Conservation (phyloP, 2,329 filamentous ascomycete genomes). For the Cordyceps tenuipes region DNA sequence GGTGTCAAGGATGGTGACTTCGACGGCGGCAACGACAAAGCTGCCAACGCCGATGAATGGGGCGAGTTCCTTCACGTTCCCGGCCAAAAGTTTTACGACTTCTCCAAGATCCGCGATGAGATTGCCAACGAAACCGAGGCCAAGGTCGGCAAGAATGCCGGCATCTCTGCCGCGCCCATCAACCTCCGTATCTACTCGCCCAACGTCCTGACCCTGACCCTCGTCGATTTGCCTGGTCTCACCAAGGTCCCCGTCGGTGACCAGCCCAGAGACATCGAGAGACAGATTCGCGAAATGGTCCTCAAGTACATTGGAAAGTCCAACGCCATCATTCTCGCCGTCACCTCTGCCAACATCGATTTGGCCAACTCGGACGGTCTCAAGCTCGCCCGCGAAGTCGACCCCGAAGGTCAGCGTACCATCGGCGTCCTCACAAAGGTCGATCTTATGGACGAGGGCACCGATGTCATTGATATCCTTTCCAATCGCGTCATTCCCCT, state of each 20-base stretch:
- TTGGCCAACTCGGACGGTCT: slow-evolving; percentile 96
- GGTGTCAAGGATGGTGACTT: slow-evolving; percentile 61
- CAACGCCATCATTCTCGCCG: slow-evolving; percentile 94
- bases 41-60: slow-evolving; percentile 92
- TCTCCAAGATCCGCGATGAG: slow-evolving; percentile 96
- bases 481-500: slow-evolving; percentile 95
- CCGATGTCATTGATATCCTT: slow-evolving; percentile 96
- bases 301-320: slow-evolving; percentile 97
- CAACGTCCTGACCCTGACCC: slow-evolving; percentile 90
- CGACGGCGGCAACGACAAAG: slow-evolving; percentile 64
- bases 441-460: slow-evolving; percentile 97
- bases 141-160: slow-evolving; percentile 92
- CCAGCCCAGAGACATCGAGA: slow-evolving; percentile 92
- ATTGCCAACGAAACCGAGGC: slow-evolving; percentile 93
- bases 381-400: slow-evolving; percentile 92
- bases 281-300: slow-evolving; percentile 96
- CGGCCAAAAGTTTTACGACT: slow-evolving; percentile 95
- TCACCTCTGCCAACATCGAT: slow-evolving; percentile 95
- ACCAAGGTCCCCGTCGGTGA: slow-evolving; percentile 96
- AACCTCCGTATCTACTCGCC: slow-evolving; percentile 98
- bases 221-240: slow-evolving; percentile 92
- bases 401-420: slow-evolving; percentile 93
- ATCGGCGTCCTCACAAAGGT: slow-evolving; percentile 99
- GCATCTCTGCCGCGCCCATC: slow-evolving; percentile 94
- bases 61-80: slow-evolving; percentile 98